These are phyloP conservation scores for Globisporangium solare DNA, from an alignment of 352 stramenopile species.

Conservation along the genomic window DNA sequence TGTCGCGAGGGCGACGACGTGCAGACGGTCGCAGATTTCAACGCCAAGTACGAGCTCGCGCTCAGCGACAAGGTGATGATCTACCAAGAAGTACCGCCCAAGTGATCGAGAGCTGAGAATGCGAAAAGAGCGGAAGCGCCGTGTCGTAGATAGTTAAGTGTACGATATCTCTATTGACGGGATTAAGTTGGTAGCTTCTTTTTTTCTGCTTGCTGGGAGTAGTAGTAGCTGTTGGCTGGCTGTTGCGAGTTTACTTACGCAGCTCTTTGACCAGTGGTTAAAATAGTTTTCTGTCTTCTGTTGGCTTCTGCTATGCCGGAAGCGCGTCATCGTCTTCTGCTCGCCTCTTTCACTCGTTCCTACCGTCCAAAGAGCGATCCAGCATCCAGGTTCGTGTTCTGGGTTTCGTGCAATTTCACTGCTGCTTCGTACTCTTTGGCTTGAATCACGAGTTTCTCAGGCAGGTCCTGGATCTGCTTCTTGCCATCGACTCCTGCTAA, in stretches of 20 bases:
- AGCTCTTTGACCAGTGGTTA: not conserved
- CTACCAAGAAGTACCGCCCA: slow-evolving; percentile 26
- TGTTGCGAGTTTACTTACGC: too few species aligned
- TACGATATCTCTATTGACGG: slow-evolving; percentile 4
- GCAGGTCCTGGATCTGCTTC: slow-evolving; percentile 64
- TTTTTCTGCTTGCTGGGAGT: not conserved
- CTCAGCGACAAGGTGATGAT: slow-evolving; percentile 45
- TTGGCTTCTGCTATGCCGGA: not conserved
- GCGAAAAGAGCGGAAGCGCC: not conserved
- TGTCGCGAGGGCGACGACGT: slow-evolving; percentile 54
- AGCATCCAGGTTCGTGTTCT: slow-evolving; percentile 40
- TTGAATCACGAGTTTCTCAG: slow-evolving; percentile 61
- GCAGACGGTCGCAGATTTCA: slow-evolving; percentile 40
- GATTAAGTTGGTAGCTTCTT: not conserved
- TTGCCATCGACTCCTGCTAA: slow-evolving; percentile 25
- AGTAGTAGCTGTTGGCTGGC: not conserved
- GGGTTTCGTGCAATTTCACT: slow-evolving; percentile 41
- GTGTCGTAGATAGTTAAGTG: not conserved
- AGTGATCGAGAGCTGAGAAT: slow-evolving; percentile 5
- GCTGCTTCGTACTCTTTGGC: slow-evolving; percentile 41
- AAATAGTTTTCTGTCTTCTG: not conserved
- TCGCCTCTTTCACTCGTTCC: not conserved
- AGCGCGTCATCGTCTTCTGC: not conserved
- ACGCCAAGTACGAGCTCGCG: slow-evolving; percentile 43
- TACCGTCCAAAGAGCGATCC: slow-evolving; percentile 46